Percentiles rank a stretch among this genome's conserved stretches.
phyloP scores from a whole-genome alignment of 495 filamentous ascomycete genomes.

The Lentithecium fluviatile region DNA sequence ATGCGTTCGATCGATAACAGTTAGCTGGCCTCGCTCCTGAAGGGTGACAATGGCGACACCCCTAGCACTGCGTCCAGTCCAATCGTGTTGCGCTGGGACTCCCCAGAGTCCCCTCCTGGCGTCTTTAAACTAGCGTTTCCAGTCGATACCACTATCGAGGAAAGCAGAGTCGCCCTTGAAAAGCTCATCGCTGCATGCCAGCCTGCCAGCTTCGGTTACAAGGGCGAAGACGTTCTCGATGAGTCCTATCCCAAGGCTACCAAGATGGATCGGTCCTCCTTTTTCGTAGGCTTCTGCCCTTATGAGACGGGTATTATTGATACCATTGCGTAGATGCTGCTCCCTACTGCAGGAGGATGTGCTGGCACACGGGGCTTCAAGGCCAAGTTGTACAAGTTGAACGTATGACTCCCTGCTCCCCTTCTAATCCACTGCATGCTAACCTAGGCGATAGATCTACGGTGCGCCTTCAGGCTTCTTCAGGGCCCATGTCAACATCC shows the following conservation, averaged over 20 bases:
- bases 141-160: background rate
- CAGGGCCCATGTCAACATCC: constrained; percentile 56
- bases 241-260: constrained; percentile 52
- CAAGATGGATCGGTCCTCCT: constrained; percentile 49
- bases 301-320: constrained; percentile 55
- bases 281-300: constrained; percentile 53
- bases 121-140: constrained; percentile 18
- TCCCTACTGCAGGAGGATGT: constrained; percentile 42
- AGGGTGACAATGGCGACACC: background rate
- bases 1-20: background rate
- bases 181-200: constrained; percentile 43
- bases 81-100: background rate
- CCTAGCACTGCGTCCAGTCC: background rate
- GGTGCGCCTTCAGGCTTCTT: constrained; percentile 54
- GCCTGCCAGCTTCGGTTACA: constrained; percentile 52
- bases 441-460: constrained; percentile 44
- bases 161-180: background rate
- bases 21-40: background rate
- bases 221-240: constrained; percentile 50
- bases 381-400: constrained; percentile 58
- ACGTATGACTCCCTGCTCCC: constrained; percentile 42
- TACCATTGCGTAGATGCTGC: constrained; percentile 48
- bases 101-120: background rate
- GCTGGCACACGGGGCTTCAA: background rate
- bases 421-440: background rate